Conservation (phyloP, 345 rosid species). For the Pugionium cornutum region DNA sequence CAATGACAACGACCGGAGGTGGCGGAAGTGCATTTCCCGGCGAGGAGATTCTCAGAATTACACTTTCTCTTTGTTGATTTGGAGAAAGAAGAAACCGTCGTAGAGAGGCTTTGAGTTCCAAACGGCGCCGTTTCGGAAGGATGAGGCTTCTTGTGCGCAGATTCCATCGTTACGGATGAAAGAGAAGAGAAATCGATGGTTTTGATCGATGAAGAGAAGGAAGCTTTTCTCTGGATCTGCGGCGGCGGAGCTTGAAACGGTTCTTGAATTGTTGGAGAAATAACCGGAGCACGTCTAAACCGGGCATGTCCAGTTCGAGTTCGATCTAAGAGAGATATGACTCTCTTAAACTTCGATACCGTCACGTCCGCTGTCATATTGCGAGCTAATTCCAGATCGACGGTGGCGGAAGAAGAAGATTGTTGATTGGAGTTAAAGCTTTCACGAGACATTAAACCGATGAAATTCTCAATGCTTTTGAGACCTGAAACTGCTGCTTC, state of each 20-base stretch:
- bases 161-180: conserved; percentile 49
- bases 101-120: conserved; percentile 51
- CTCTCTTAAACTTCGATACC: conserved; percentile 78
- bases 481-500: conserved; percentile 92
- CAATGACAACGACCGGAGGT: conserved; percentile 87
- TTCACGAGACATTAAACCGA: conserved; percentile 64
- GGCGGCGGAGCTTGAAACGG: conserved; percentile 56
- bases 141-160: conserved; percentile 17
- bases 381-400: conserved; percentile 58
- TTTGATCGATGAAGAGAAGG: conserved; percentile 38
- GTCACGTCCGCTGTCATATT: conserved; percentile 62
- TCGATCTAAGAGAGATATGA: conserved; percentile 83
- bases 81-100: conserved; percentile 56
- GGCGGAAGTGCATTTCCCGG: conserved; percentile 58
- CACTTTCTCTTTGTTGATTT: conserved; percentile 64
- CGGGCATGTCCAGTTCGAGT: conserved; percentile 93
- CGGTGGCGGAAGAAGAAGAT: conserved; percentile 36
- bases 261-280: conserved; percentile 18
- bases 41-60: conserved; percentile 59
- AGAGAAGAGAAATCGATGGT: conserved; percentile 71
- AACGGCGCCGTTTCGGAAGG: too few species aligned
- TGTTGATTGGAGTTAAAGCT: conserved; percentile 33
- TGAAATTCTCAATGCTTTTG: conserved; percentile 76
- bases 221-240: conserved; percentile 43
- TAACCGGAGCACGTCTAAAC: conserved; percentile 67